Base-by-base conservation (phyloP, 345 rosid species). In the Pugionium dolabratum region DNA sequence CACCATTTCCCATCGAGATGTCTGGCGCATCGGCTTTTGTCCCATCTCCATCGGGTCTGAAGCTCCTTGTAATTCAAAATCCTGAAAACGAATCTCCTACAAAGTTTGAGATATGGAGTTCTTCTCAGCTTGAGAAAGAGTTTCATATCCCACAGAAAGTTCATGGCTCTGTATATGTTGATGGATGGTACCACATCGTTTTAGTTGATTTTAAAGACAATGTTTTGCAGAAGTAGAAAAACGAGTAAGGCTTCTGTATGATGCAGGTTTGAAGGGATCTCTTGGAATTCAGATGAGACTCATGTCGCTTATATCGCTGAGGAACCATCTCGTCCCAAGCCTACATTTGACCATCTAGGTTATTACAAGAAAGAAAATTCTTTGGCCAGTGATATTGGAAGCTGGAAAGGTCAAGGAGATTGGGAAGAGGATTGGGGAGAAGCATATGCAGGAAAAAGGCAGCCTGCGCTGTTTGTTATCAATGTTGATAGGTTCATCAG, bases 371-470 rank as follows among this genome's bases (percentile, higher is more conserved):
- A 80, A 77, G 75, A 71, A 18, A 76, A 76, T 42, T 72, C 84
- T 39, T 60, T 66, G 32, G 92, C 84, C 9, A 88, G 81, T 53
- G 93, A 88, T 50, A 18, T 66, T 62, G 79, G 76, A 58, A 81
- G 79, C 87, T 94, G 99, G 99, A 87, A 84, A 79, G 97, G 91
- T 71, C 91, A 80, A 78, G 99, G 99, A 44, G 95, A 94, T 76
- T 90, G 91, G 94, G 92, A 88, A 77, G 99, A 90, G 79, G 90
- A 82, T 29, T 93, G 97, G 98, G 98, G 98, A 42, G 98, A 94
- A 84, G 85, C 85, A 40, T 94, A 90, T 63, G 89, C 87, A 0
- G 95, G 97, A 32, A 94, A 90, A 80, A 86, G 81, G 69, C 92
- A 80, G 76, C 88, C 96, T 54, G 83, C 89, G 1, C 59, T 90